Evolutionary conservation across 2,329 filamentous ascomycete species (phyloP).

Genomic region (Ophiostoma populinum): DNA sequence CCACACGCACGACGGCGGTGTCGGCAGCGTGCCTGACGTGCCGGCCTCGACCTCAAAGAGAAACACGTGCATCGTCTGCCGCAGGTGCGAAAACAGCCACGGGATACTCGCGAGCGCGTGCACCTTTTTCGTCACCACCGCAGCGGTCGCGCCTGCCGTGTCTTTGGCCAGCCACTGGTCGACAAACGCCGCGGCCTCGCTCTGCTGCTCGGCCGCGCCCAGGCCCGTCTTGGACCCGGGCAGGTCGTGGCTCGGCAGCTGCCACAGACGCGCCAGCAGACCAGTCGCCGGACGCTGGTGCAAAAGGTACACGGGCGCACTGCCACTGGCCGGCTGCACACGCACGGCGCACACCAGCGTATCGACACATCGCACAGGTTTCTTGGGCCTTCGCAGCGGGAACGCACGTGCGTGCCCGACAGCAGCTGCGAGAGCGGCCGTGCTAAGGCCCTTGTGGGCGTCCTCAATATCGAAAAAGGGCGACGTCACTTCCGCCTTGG

Average conservation of each 20-base stretch:
- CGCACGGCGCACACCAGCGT: slow-evolving; percentile 35
- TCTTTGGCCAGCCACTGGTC: background rate
- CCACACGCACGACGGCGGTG: slow-evolving; percentile 18
- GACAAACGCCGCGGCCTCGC: slow-evolving; percentile 6
- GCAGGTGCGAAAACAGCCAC: slow-evolving; percentile 40
- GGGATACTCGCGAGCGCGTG: slow-evolving; percentile 33
- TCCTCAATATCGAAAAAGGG: slow-evolving; percentile 17
- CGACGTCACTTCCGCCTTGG: slow-evolving; percentile 12
- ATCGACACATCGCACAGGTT: slow-evolving; percentile 32
- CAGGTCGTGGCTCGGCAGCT: slow-evolving; percentile 29
- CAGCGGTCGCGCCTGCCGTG: background rate
- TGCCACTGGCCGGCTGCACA: slow-evolving; percentile 3
- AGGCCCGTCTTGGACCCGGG: background rate
- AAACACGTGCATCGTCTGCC: slow-evolving; percentile 39
- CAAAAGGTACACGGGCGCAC: slow-evolving; percentile 28
- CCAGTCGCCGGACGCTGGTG: slow-evolving; percentile 35
- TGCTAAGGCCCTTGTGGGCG: background rate
- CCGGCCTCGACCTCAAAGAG: slow-evolving; percentile 22
- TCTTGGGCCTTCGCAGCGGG: slow-evolving; percentile 33
- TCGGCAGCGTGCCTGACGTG: slow-evolving; percentile 3
- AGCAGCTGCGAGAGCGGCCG: slow-evolving; percentile 15
- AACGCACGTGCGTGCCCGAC: slow-evolving; percentile 31
- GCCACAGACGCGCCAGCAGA: slow-evolving; percentile 37
- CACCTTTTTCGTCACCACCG: slow-evolving; percentile 16
- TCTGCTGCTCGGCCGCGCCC: background rate